phyloP scores from a whole-genome alignment of 2,329 filamentous ascomycete genomes.

The Xylaria sp. region DNA sequence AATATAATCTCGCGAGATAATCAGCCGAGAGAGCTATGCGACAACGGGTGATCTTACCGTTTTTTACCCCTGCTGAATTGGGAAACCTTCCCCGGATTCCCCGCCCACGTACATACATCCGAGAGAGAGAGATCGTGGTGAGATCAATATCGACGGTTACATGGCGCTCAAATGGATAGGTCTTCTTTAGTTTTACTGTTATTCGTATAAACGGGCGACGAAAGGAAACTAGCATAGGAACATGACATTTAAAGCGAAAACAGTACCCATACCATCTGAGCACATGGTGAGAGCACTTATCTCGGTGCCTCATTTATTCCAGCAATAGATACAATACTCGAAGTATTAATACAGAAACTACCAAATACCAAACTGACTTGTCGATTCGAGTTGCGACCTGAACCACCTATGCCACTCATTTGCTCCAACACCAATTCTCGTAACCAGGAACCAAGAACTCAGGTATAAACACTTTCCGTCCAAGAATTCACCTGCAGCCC shows the following conservation, averaged over 20 bases:
- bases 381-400: not conserved
- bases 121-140: not conserved
- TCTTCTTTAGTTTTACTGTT: not conserved
- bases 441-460: not conserved
- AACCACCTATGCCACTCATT: not conserved
- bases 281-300: not conserved
- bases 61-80: not conserved
- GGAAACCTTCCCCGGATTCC: slow-evolving; percentile 25
- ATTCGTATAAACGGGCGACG: not conserved
- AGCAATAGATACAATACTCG: not conserved
- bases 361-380: not conserved
- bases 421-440: not conserved
- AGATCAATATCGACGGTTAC: not conserved
- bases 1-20: slow-evolving; percentile 23
- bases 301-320: not conserved
- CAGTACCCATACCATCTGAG: not conserved
- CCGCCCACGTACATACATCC: not conserved
- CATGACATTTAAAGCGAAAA: not conserved
- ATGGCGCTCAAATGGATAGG: not conserved
- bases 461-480: slow-evolving; percentile 89
- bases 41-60: not conserved
- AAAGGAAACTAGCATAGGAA: not conserved
- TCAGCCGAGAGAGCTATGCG: slow-evolving; percentile 17
- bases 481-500: slow-evolving; percentile 86
- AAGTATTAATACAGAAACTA: not conserved